phyloP scores from a whole-genome alignment of 495 filamentous ascomycete genomes.

The Hypoxylon subgilvum region DNA sequence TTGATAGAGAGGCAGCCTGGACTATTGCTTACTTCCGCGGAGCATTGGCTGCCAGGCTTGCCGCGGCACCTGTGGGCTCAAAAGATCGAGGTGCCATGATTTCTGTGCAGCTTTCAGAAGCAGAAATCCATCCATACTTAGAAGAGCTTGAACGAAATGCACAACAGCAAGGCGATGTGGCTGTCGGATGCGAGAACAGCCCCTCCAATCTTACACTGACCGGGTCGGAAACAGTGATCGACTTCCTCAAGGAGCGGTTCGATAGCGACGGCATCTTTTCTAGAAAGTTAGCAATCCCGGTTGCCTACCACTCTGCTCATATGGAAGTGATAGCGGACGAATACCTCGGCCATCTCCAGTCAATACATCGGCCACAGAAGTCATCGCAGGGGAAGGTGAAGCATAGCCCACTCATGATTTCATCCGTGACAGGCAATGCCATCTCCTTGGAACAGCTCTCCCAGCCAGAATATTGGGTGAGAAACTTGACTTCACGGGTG shows the following conservation, averaged over 20 bases:
- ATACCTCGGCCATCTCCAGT: slow-evolving; percentile 40
- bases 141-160: not conserved
- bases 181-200: slow-evolving; percentile 41
- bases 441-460: slow-evolving; percentile 33
- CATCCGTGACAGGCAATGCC: slow-evolving; percentile 38
- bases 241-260: slow-evolving; percentile 34
- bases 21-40: slow-evolving; percentile 21
- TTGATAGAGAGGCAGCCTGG: slow-evolving; percentile 2
- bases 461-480: slow-evolving; percentile 45
- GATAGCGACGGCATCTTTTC: slow-evolving; percentile 47
- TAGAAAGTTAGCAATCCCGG: slow-evolving; percentile 39
- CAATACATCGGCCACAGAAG: not conserved
- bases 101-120: not conserved
- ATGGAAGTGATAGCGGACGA: slow-evolving; percentile 44
- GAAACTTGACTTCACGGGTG: slow-evolving; percentile 52
- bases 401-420: slow-evolving; percentile 50
- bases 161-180: too few relatives aligned
- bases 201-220: slow-evolving; percentile 53
- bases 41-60: not conserved
- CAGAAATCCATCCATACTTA: not conserved
- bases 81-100: not conserved
- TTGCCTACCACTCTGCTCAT: slow-evolving; percentile 51
- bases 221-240: slow-evolving; percentile 42
- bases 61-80: not conserved
- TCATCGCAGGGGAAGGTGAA: slow-evolving; percentile 23